Base-by-base conservation (phyloP, 1,284 basidiomycete genomes). In the Tilletia horrida region DNA sequence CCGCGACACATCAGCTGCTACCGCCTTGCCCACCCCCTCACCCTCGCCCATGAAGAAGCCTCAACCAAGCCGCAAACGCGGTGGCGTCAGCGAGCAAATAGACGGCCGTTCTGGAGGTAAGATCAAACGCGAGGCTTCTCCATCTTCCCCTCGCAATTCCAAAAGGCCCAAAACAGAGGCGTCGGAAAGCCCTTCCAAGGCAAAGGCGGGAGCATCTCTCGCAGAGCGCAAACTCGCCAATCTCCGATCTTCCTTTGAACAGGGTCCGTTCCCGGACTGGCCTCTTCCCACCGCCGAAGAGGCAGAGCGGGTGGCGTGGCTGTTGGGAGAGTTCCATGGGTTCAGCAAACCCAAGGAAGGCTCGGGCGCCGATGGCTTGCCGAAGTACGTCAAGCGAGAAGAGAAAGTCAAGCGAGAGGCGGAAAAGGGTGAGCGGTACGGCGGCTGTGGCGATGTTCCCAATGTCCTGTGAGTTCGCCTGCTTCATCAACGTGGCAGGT, bases 311-410 rank as follows among this genome's bases (percentile, higher is more conserved):
- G 78, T 80, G 0, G 77, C 77, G 2, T 72, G 71, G 71, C 67
- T 79, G 14, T 67, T 80, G 2, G 75, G 71, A 29, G 68, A 71
- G 11, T 69, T 68, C 35, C 77, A 80, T 64, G 78, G 76, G 9
- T 78, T 77, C 72, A 70, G 65, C 63, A 65, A 31, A 43, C 42
- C 42, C 8, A 6, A 21, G 61, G 48, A 27, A 59, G 65, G 50
- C 16, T 31, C 44, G 18, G 69, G 66, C 35, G 48, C 55, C 23
- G 65, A 67, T 52, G 59, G 44, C 1, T 48, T 66, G 16, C 68
- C 66, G 16, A 59, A 61, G 11, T 48, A 61, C n/a, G 55, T 59
- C 29, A 59, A 59, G 55, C 27, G 29, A 6, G 55, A 59, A 29
- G 55, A 59, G 11, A 59, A 59, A 21, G 18, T 59, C 31, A 43